Evolutionary conservation across 2,329 filamentous ascomycete species (phyloP).

Genomic region (Lomentospora prolificans): DNA sequence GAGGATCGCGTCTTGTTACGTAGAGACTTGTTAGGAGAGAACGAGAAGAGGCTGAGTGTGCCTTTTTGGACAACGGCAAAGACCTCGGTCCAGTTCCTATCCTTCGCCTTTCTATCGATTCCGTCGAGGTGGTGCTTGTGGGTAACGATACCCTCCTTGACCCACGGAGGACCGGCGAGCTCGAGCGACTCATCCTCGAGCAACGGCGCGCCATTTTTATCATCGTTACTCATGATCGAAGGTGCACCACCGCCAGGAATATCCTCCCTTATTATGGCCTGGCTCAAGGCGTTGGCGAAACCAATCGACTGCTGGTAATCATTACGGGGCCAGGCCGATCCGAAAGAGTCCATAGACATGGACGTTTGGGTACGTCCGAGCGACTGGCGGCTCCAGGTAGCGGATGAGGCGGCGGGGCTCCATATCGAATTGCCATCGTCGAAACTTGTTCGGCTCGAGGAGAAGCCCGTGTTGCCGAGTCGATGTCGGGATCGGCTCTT

Average conservation of each 20-base stretch:
- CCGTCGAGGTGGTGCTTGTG: slow-evolving; percentile 95
- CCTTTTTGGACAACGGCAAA: slow-evolving; percentile 96
- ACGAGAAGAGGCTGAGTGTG: slow-evolving; percentile 88
- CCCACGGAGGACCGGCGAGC: slow-evolving; percentile 90
- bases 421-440: slow-evolving; percentile 85
- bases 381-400: slow-evolving; percentile 91
- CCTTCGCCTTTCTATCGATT: slow-evolving; percentile 83
- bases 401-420: slow-evolving; percentile 78
- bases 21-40: slow-evolving; percentile 69
- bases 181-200: slow-evolving; percentile 90
- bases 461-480: slow-evolving; percentile 63
- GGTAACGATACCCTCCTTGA: slow-evolving; percentile 90
- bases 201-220: slow-evolving; percentile 50
- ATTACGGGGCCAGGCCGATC: slow-evolving; percentile 61
- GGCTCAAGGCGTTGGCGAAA: slow-evolving; percentile 91
- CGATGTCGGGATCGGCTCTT: slow-evolving; percentile 78
- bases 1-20: slow-evolving; percentile 41
- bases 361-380: slow-evolving; percentile 84
- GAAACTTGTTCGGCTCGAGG: slow-evolving; percentile 86
- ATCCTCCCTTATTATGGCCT: slow-evolving; percentile 85
- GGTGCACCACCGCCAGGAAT: slow-evolving; percentile 36
- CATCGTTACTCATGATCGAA: slow-evolving; percentile 50
- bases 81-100: slow-evolving; percentile 87
- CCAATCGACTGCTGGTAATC: slow-evolving; percentile 96
- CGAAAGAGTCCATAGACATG: slow-evolving; percentile 85